phyloP scores from a whole-genome alignment of 805 yeast species.

The Saccharomycopsis oosterbeekiorum region DNA sequence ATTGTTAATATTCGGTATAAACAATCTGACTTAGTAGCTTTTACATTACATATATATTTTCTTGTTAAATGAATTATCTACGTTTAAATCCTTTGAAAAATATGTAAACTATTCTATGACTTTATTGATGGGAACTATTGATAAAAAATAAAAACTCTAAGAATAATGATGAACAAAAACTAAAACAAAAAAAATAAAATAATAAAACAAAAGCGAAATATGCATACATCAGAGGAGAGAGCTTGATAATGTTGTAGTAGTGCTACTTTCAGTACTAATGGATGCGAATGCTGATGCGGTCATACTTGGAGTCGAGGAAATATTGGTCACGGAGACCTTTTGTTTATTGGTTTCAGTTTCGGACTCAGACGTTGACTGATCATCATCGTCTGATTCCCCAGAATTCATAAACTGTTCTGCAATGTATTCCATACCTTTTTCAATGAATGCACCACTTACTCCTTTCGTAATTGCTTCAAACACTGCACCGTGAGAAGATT shows the following conservation, averaged over 20 bases:
- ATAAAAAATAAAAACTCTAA: neutral
- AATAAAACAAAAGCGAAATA: neutral
- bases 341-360: neutral
- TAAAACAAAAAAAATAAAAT: neutral
- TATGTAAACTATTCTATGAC: neutral
- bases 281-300: neutral
- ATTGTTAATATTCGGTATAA: neutral
- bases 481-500: slow-evolving; percentile 1
- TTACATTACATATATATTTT: neutral
- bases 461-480: slow-evolving; percentile 9
- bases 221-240: neutral
- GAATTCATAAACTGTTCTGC: neutral
- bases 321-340: neutral
- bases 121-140: neutral
- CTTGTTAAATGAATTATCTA: neutral
- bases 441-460: slow-evolving; percentile 9
- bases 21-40: too few species aligned
- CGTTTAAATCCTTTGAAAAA: neutral
- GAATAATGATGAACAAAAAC: neutral
- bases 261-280: neutral
- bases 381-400: neutral
- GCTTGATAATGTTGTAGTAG: neutral
- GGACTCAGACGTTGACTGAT: neutral
- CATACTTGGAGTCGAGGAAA: neutral
- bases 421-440: neutral